phyloP scores from a whole-genome alignment of 2,329 filamentous ascomycete species.

The Coniochaeta sp. region DNA sequence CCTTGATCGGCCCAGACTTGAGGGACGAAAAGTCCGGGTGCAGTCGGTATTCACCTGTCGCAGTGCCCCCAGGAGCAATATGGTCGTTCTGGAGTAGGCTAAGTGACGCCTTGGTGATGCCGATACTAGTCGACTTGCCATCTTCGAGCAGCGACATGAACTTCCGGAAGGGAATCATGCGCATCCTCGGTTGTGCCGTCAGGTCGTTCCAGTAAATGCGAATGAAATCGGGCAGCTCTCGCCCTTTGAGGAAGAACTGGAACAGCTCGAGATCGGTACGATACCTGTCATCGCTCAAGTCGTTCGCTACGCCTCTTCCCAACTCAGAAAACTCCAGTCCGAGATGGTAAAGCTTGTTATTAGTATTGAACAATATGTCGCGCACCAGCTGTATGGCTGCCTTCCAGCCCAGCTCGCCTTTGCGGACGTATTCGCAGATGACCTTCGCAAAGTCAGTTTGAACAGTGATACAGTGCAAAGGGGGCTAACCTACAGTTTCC shows the following conservation, averaged over 20 bases:
- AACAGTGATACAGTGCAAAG: not conserved
- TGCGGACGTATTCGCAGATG: conserved; percentile 58
- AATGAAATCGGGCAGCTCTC: conserved; percentile 54
- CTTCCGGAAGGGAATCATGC: conserved; percentile 58
- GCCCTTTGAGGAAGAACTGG: conserved; percentile 44
- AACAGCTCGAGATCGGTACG: conserved; percentile 24
- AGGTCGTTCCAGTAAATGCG: conserved; percentile 74
- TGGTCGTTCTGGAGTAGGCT: conserved; percentile 62
- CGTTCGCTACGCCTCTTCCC: conserved; percentile 13
- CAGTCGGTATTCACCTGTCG: conserved; percentile 59
- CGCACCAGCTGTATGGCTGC: conserved; percentile 59
- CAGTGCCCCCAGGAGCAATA: conserved; percentile 41
- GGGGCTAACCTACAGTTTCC: conserved; percentile 44
- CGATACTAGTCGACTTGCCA: conserved; percentile 38
- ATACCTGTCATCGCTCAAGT: conserved; percentile 14
- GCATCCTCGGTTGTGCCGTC: conserved; percentile 59
- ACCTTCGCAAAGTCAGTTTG: conserved; percentile 33
- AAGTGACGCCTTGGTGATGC: conserved; percentile 56
- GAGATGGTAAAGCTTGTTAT: conserved; percentile 67
- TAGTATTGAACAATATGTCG: conserved; percentile 68
- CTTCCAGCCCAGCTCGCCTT: conserved; percentile 49
- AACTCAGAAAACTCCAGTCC: conserved; percentile 31
- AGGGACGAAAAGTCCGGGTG: conserved; percentile 59
- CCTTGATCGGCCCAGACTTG: conserved; percentile 46
- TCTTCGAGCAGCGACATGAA: conserved; percentile 40